phyloP scores from a whole-genome alignment of 2,329 filamentous ascomycete species.

The Fusarium domesticum region DNA sequence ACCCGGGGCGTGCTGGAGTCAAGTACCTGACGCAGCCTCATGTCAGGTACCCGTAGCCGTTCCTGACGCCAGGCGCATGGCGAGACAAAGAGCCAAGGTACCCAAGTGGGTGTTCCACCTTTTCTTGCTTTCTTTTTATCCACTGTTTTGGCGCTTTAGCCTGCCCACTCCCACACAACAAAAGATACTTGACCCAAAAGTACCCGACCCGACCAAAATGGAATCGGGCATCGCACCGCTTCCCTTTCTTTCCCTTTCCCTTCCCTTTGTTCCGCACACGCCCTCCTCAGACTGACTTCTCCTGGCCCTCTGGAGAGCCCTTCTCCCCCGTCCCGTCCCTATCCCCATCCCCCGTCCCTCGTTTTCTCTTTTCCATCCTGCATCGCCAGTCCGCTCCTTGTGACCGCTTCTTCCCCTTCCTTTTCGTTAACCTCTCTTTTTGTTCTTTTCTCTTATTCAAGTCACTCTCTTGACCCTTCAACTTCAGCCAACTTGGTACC shows the following conservation, averaged over 20 bases:
- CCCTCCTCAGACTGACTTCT: constrained; percentile 5
- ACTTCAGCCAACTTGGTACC: constrained; percentile 40
- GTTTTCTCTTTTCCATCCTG: constrained; percentile 36
- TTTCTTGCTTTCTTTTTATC: background rate
- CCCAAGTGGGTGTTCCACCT: background rate
- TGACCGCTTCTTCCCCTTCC: constrained; percentile 40
- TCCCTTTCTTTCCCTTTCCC: no score
- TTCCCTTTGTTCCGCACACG: background rate
- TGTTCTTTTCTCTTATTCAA: constrained; percentile 48
- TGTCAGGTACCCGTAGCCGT: background rate
- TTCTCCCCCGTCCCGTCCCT: constrained; percentile 34
- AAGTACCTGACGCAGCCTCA: background rate
- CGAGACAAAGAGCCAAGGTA: background rate
- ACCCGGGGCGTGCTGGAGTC: background rate
- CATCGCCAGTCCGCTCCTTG: constrained; percentile 36
- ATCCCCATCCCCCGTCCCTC: constrained; percentile 37
- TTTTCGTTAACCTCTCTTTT: constrained; percentile 36
- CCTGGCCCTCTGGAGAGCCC: constrained; percentile 11
- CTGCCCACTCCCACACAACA: background rate
- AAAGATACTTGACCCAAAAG: background rate
- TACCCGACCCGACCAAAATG: background rate
- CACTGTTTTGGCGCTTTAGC: background rate
- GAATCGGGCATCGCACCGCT: background rate
- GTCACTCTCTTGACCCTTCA: constrained; percentile 48
- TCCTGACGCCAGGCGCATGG: background rate